Evolutionary conservation across 306 rosid genomes (phyloP).

Genomic region (Cucurbita maxima): DNA sequence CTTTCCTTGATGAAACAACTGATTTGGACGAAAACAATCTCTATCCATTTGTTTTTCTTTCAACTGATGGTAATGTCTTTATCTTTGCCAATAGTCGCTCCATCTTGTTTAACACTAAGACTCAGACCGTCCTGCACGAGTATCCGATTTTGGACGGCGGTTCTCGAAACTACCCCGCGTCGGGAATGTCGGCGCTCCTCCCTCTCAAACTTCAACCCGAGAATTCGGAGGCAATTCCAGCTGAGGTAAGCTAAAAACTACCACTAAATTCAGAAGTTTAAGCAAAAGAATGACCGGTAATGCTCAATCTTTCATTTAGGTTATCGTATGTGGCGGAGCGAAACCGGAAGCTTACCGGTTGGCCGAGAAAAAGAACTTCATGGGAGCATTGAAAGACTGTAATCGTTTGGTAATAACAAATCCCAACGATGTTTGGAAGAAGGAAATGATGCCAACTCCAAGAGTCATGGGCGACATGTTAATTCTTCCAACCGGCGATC

Average conservation of each 20-base stretch:
- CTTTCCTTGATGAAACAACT: conserved; percentile 50
- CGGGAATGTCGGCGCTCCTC: conserved; percentile 61
- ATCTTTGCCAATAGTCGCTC: conserved; percentile 74
- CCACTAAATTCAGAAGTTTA: neutral
- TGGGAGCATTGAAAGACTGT: conserved; percentile 49
- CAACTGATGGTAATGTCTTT: conserved; percentile 59
- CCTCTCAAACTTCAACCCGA: conserved; percentile 29
- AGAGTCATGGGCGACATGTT: conserved; percentile 71
- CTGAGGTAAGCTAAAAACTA: conserved; percentile 12
- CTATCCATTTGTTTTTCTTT: conserved; percentile 59
- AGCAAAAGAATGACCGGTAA: neutral
- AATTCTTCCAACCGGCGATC: conserved; percentile 52
- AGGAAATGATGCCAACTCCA: conserved; percentile 51
- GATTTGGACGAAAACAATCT: conserved; percentile 86
- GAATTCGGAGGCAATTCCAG: neutral
- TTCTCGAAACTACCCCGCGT: conserved; percentile 76
- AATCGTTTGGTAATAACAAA: conserved; percentile 34
- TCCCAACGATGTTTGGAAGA: conserved; percentile 28
- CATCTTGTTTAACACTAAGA: conserved; percentile 32
- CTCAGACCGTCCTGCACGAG: conserved; percentile 28
- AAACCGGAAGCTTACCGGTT: conserved; percentile 21
- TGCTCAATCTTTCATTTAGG: neutral
- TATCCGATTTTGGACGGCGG: conserved; percentile 44
- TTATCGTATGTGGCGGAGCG: conserved; percentile 72
- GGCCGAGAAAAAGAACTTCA: conserved; percentile 16